These are phyloP conservation scores for Aspergillus thermomutatus DNA, from an alignment of 2,329 filamentous ascomycete genomes.

Conservation along the genomic window DNA sequence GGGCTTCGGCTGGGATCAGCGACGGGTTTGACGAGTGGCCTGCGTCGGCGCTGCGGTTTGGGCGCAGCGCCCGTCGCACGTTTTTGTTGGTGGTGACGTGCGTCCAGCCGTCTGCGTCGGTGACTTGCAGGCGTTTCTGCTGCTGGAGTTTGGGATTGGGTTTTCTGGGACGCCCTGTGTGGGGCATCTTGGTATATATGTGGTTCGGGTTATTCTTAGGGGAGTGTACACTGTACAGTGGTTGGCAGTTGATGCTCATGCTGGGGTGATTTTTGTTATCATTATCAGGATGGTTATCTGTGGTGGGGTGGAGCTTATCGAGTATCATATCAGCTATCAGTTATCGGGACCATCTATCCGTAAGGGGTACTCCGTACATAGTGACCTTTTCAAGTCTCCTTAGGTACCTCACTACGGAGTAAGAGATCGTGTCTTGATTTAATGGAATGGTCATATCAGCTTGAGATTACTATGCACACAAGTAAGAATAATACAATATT, in stretches of 20 bases:
- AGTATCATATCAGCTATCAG: background rate
- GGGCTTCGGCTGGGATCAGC: constrained; percentile 37
- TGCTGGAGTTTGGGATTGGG: constrained; percentile 5
- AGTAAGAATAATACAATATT: too few species aligned
- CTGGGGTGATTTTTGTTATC: background rate
- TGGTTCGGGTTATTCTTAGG: background rate
- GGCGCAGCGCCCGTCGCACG: constrained; percentile 23
- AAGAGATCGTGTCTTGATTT: background rate
- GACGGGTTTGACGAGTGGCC: background rate
- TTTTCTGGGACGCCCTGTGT: constrained; percentile 29
- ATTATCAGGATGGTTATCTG: background rate
- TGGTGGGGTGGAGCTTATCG: background rate
- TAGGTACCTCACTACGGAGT: background rate
- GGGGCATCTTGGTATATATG: constrained; percentile 29
- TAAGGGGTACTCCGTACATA: too few species aligned
- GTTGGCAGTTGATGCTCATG: background rate
- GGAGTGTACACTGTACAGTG: too few species aligned
- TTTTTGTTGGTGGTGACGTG: constrained; percentile 36
- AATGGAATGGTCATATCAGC: background rate
- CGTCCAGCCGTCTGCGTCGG: constrained; percentile 43
- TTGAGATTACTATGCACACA: background rate
- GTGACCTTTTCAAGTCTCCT: too few species aligned
- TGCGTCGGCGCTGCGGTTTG: constrained; percentile 3
- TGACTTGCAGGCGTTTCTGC: constrained; percentile 36
- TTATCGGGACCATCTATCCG: too few species aligned